phyloP scores from a whole-genome alignment of 441 rosid genomes.

The Croton laevigatus region DNA sequence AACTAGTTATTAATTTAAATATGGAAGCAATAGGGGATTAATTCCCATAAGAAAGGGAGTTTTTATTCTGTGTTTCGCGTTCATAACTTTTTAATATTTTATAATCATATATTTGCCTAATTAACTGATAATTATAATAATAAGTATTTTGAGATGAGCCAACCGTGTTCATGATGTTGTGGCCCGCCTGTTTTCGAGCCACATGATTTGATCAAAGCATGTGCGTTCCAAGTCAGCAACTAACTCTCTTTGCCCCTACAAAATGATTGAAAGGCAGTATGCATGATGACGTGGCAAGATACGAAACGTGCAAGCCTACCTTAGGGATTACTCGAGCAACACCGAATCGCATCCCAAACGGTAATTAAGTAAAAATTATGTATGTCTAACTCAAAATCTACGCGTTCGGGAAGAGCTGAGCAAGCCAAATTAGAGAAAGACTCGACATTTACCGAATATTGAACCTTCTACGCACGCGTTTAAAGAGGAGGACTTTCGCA shows the following conservation, averaged over 20 bases:
- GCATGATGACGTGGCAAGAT: conserved; percentile 8
- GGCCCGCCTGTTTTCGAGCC: conserved; percentile 17
- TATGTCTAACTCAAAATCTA: background rate
- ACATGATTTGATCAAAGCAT: conserved; percentile 17
- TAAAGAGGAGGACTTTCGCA: conserved; percentile 39
- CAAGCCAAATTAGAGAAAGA: background rate
- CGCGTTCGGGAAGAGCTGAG: background rate
- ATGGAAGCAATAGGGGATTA: background rate
- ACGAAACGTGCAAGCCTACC: background rate
- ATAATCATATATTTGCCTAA: background rate
- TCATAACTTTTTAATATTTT: too few species aligned
- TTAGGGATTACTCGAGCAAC: background rate
- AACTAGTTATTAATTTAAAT: background rate
- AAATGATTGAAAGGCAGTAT: background rate
- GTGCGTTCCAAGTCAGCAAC: conserved; percentile 15
- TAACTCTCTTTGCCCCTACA: too few species aligned
- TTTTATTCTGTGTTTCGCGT: too few species aligned
- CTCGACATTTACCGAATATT: conserved; percentile 19
- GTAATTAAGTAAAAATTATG: background rate
- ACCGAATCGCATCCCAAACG: background rate
- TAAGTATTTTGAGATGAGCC: too few species aligned
- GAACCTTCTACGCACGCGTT: conserved; percentile 41
- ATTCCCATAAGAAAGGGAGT: too few species aligned
- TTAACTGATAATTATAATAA: too few species aligned
- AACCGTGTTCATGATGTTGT: background rate